These are phyloP conservation scores for Cladosporium cucumerinum DNA, from an alignment of 2,329 filamentous ascomycete species.

Conservation along the genomic window DNA sequence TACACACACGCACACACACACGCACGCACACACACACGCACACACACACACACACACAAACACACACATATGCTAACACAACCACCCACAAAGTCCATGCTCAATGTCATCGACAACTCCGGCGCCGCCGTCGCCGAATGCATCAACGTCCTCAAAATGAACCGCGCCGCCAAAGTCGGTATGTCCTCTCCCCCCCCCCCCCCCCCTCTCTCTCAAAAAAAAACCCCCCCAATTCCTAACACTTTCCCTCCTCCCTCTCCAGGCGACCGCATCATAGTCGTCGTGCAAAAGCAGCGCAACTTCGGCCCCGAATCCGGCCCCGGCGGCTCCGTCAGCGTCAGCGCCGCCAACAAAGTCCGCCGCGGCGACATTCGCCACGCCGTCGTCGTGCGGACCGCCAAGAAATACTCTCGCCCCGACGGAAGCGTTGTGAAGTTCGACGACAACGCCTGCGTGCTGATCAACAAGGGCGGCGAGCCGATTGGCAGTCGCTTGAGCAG, in stretches of 20 bases:
- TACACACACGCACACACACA: too few species aligned
- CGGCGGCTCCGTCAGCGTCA: slow-evolving; percentile 67
- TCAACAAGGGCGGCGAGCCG: slow-evolving; percentile 95
- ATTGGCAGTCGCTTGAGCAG: slow-evolving; percentile 89
- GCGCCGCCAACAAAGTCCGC: slow-evolving; percentile 85
- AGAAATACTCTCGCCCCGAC: slow-evolving; percentile 82
- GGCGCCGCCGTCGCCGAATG: slow-evolving; percentile 97
- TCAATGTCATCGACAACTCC: slow-evolving; percentile 99
- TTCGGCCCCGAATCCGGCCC: slow-evolving; percentile 69
- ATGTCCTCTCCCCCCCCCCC: slow-evolving; percentile 33
- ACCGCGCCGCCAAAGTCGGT: slow-evolving; percentile 86
- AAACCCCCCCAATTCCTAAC: background rate
- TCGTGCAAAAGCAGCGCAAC: slow-evolving; percentile 91
- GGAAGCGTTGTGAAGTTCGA: slow-evolving; percentile 90
- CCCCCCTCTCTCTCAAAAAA: background rate
- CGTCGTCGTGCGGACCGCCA: slow-evolving; percentile 86
- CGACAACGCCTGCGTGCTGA: slow-evolving; percentile 95
- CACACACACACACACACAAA: too few species aligned
- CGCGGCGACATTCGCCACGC: slow-evolving; percentile 95
- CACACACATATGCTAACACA: background rate
- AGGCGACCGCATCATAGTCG: slow-evolving; percentile 96
- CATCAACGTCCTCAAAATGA: slow-evolving; percentile 86
- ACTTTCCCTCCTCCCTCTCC: slow-evolving; percentile 37
- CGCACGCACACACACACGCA: too few species aligned
- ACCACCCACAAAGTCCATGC: slow-evolving; percentile 63